These are phyloP conservation scores for Penicillium janthinellum DNA, from an alignment of 2,329 filamentous ascomycete genomes.

Conservation along the genomic window DNA sequence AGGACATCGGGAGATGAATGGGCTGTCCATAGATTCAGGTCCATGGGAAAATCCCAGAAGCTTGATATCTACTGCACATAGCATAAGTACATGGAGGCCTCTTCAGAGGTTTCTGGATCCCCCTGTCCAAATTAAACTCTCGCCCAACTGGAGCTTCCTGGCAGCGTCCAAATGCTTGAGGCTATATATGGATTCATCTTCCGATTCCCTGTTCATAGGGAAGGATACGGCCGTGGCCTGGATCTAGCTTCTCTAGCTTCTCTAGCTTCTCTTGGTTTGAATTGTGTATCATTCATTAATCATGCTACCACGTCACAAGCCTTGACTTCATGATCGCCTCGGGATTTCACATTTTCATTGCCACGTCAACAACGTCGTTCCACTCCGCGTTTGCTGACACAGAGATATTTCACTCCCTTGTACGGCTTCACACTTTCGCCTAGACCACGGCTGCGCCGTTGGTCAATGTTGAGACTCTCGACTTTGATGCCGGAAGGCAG, in stretches of 20 bases:
- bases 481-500: slow-evolving; percentile 66
- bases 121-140: too few relatives aligned
- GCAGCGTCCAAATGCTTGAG: not conserved
- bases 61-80: too few relatives aligned
- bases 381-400: slow-evolving; percentile 62
- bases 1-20: too few relatives aligned
- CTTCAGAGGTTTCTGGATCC: too few relatives aligned
- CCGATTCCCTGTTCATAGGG: not conserved
- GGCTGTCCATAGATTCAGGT: too few relatives aligned
- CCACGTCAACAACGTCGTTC: slow-evolving; percentile 43
- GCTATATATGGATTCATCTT: not conserved
- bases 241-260: not conserved
- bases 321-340: slow-evolving; percentile 1
- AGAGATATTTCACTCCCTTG: slow-evolving; percentile 97
- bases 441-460: slow-evolving; percentile 80
- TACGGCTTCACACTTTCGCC: slow-evolving; percentile 90
- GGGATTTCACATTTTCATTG: not conserved
- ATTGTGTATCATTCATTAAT: slow-evolving; percentile 13
- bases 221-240: not conserved
- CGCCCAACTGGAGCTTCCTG: not conserved
- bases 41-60: too few relatives aligned
- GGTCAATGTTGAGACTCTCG: slow-evolving; percentile 63
- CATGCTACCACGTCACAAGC: not conserved
- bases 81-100: too few relatives aligned
- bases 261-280: not conserved